A percentile compares a stretch with the other conserved stretches of the same genome.
Evolutionary conservation across 2,329 filamentous ascomycete species (phyloP).

Genomic region (Cyphellophora attinorum): DNA sequence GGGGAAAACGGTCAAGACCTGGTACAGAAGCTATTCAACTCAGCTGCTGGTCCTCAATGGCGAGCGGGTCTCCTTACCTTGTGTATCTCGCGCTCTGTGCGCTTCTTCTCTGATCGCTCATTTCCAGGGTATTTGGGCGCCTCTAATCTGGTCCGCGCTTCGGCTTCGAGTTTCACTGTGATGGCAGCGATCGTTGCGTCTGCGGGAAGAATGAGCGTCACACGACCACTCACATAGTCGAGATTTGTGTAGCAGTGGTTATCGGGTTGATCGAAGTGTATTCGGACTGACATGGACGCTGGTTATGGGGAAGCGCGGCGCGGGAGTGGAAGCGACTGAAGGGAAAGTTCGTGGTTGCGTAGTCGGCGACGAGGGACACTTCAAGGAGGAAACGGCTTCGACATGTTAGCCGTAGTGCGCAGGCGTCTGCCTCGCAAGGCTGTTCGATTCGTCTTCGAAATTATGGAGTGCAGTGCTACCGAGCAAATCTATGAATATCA

Average conservation of each 20-base stretch:
- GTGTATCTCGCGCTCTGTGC: conserved; percentile 39
- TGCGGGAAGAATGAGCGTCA: conserved; percentile 30
- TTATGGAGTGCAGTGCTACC: too few relatives aligned
- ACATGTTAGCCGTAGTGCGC: too few relatives aligned
- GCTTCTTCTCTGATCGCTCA: conserved; percentile 36
- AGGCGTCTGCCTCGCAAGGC: too few relatives aligned
- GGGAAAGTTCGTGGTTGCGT: too few relatives aligned
- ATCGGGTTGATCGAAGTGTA: conserved; percentile 33
- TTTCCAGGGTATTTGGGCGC: conserved; percentile 29
- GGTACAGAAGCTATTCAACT: conserved; percentile 33
- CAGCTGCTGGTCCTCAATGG: not conserved
- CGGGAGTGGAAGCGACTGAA: not conserved
- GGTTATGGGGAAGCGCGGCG: not conserved
- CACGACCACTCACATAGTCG: conserved; percentile 35
- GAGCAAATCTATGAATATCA: too few relatives aligned
- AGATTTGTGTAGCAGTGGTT: conserved; percentile 37
- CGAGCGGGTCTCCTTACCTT: conserved; percentile 28
- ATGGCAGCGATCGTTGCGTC: conserved; percentile 36
- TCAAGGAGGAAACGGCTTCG: too few relatives aligned
- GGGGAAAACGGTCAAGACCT: conserved; percentile 37
- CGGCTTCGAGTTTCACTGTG: conserved; percentile 40
- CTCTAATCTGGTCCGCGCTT: conserved; percentile 35
- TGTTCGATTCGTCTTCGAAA: too few relatives aligned
- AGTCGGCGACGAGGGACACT: too few relatives aligned
- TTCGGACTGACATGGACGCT: conserved; percentile 32